Percentiles rank a stretch among this genome's conserved stretches.
phyloP scores from a whole-genome alignment of 2,329 filamentous ascomycete species.

The Exophiala aquamarina region DNA sequence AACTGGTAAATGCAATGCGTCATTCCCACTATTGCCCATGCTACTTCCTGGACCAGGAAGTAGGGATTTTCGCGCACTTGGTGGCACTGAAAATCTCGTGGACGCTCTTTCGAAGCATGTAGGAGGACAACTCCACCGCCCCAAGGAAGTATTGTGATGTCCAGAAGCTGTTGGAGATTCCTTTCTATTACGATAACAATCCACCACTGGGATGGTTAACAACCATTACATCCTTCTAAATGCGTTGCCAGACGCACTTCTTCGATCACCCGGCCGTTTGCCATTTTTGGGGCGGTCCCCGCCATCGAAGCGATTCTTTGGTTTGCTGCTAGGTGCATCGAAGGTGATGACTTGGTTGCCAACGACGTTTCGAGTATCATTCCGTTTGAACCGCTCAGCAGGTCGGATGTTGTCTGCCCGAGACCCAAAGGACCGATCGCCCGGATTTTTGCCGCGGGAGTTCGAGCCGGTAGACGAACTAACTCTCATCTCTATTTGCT shows the following conservation, averaged over 20 bases:
- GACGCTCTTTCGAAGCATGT: slow-evolving; percentile 25
- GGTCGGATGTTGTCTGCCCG: slow-evolving; percentile 49
- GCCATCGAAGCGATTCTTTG: slow-evolving; percentile 22
- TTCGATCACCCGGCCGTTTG: slow-evolving; percentile 39
- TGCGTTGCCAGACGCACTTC: slow-evolving; percentile 51
- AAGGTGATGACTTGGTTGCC: slow-evolving; percentile 62
- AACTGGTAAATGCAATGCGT: slow-evolving; percentile 42
- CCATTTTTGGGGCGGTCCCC: slow-evolving; percentile 24
- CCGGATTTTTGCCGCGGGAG: slow-evolving; percentile 33
- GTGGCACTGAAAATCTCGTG: slow-evolving; percentile 40
- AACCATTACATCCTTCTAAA: slow-evolving; percentile 44
- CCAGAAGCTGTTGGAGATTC: too few relatives aligned
- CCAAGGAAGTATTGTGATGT: too few relatives aligned
- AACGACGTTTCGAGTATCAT: slow-evolving; percentile 35
- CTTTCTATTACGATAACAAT: too few relatives aligned
- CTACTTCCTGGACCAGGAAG: slow-evolving; percentile 48
- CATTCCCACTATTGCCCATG: slow-evolving; percentile 42
- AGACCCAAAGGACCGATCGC: slow-evolving; percentile 59
- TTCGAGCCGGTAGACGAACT: slow-evolving; percentile 48
- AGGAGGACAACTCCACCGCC: too few relatives aligned
- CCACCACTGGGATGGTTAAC: background rate
- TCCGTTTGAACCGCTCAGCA: slow-evolving; percentile 34
- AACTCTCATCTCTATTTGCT: slow-evolving; percentile 55
- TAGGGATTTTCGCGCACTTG: slow-evolving; percentile 44
- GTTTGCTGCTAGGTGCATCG: slow-evolving; percentile 49